Evolutionary conservation across 139 green algal species (phyloP).

Genomic region (Volvox reticuliferus): DNA sequence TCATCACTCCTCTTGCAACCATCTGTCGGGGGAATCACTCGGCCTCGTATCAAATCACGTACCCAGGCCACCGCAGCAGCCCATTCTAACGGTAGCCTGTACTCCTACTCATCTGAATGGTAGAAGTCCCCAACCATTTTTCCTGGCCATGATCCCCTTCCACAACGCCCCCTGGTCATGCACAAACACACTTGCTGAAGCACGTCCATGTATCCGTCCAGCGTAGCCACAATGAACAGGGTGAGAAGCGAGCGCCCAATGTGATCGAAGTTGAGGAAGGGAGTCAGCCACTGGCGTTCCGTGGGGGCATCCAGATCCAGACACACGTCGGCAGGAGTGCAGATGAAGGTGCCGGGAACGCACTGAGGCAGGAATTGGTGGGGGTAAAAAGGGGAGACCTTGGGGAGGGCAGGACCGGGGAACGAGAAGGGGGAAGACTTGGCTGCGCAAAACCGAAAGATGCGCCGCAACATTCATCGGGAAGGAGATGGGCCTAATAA

Average conservation of each 20-base stretch:
- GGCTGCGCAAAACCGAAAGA: too few species aligned
- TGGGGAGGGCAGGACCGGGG: neutral
- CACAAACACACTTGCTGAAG: constrained; percentile 59
- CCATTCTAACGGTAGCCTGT: too few species aligned
- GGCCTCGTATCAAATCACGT: too few species aligned
- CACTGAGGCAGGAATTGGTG: constrained; percentile 16
- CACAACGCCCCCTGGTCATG: neutral
- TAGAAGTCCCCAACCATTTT: too few species aligned
- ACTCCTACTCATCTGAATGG: too few species aligned
- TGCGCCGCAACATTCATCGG: too few species aligned
- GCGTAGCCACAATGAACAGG: constrained; percentile 69
- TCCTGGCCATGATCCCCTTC: too few species aligned
- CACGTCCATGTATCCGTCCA: constrained; percentile 75
- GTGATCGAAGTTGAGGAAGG: constrained; percentile 70
- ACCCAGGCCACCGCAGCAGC: too few species aligned
- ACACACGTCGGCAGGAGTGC: constrained; percentile 9
- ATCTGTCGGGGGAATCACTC: too few species aligned
- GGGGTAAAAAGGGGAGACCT: neutral
- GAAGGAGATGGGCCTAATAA: too few species aligned
- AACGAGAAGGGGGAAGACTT: too few species aligned
- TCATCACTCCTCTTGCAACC: too few species aligned
- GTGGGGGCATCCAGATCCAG: neutral
- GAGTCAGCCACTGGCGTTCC: constrained; percentile 40
- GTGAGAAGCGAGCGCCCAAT: constrained; percentile 67
- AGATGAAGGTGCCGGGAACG: neutral